Conservation (phyloP, 2,329 filamentous ascomycete genomes). For the Aspergillus novofumigatus region DNA sequence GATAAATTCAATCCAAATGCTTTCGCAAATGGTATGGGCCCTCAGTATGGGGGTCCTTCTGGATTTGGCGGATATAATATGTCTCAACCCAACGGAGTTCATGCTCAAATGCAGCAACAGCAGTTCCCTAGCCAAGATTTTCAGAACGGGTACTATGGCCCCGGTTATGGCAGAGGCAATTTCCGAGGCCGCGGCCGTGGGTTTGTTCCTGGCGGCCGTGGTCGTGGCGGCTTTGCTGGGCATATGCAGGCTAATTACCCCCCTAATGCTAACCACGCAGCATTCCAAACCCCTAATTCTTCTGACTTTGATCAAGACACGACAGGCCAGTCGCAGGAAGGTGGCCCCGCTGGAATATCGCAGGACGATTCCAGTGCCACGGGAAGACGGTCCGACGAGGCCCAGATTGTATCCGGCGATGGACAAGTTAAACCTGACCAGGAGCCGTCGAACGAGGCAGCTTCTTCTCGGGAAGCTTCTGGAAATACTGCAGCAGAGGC, state of each 20-base stretch:
- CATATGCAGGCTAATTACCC: slow-evolving; percentile 34
- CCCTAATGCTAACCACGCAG: slow-evolving; percentile 31
- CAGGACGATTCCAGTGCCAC: slow-evolving; percentile 11
- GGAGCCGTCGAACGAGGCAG: slow-evolving; percentile 15
- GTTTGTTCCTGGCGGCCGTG: slow-evolving; percentile 45
- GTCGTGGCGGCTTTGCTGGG: slow-evolving; percentile 35
- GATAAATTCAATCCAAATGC: slow-evolving; percentile 88
- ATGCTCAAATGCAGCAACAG: slow-evolving; percentile 56
- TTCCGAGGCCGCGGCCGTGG: slow-evolving; percentile 60
- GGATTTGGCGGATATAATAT: slow-evolving; percentile 67
- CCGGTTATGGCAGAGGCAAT: slow-evolving; percentile 61
- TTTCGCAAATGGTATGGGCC: slow-evolving; percentile 68
- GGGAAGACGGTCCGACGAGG: slow-evolving; percentile 26
- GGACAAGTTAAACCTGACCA: slow-evolving; percentile 29
- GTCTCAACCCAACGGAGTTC: slow-evolving; percentile 76
- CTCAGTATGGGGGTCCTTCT: slow-evolving; percentile 76
- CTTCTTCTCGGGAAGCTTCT: slow-evolving; percentile 8
- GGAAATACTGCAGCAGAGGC: slow-evolving; percentile 12
- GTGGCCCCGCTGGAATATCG: slow-evolving; percentile 8
- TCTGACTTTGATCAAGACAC: slow-evolving; percentile 25
- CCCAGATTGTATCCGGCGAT: slow-evolving; percentile 32
- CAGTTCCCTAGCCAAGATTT: slow-evolving; percentile 59
- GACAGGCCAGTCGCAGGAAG: slow-evolving; percentile 14
- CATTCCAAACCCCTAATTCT: slow-evolving; percentile 28
- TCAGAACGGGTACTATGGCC: slow-evolving; percentile 75